Evolutionary conservation across 1,284 basidiomycete genomes (phyloP), one percentile per base, ranked within the genome.

Genomic region (Ustilago vetiveriae): DNA sequence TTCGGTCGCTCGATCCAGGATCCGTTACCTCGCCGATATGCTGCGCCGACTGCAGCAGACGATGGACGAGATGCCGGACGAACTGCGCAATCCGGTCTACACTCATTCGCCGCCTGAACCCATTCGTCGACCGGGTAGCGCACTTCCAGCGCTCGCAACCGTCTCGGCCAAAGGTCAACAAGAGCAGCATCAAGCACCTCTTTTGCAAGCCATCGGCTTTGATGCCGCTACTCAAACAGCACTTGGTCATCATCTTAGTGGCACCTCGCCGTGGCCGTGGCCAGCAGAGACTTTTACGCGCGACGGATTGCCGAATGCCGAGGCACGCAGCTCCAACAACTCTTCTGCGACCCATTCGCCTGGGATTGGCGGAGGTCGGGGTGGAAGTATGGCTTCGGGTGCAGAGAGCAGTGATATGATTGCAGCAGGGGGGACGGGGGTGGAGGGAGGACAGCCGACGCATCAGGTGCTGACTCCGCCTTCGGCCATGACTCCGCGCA

Each of bases 11-110:
- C 13, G 52, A 22, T 60, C 53, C 17, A 35, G 66, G 13, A 48
- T 73, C 3, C 16, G 52, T 4, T 73, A 73, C 24, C 30, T 73
- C 16, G 52, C 49, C 0, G 59, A 65, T 42, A 52, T 58, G 16
- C 33, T 69, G 24, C 30, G 49, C 17, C 32, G 62, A n/a, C 32
- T 69, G 17, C 39, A 42, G 21, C 27, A 37, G 33, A 51, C 55
- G 19, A 49, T 73, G 32, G 50, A 63, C 11, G 66, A 65, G n/a
- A 70, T 70, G 71, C 71, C 71, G 2, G 60, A 69, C 8, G 56
- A 69, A 29, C 40, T 73, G 37, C 42, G 59, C 16, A 59, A 48
- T 17, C 65, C 66, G 4, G 47, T 51, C 8, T 60, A 63, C 19
- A 53, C 42, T 11, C 63, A 69, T 45, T 36, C 63, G 17, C 62